Evolutionary conservation across 2,329 filamentous ascomycete genomes (phyloP).

Genomic region (Emmonsiellopsis sp.): DNA sequence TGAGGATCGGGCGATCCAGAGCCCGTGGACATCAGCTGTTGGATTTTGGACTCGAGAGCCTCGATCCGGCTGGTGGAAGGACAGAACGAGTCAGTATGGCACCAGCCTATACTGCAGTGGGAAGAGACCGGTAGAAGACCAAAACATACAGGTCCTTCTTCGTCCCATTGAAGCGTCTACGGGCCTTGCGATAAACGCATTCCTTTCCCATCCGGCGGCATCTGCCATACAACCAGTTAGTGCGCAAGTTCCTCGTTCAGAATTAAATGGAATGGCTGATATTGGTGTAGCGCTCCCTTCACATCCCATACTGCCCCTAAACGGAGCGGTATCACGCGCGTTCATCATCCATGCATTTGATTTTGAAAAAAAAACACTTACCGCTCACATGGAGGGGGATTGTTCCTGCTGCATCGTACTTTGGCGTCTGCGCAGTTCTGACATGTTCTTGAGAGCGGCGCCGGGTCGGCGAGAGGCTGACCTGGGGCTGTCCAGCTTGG

Average conservation of each 20-base stretch:
- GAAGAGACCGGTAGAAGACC: not conserved
- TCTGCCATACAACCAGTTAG: constrained; percentile 11
- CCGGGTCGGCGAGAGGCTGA: not conserved
- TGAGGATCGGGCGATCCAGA: not conserved
- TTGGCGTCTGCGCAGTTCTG: constrained; percentile 16
- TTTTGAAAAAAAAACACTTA: not conserved
- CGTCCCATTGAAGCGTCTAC: constrained; percentile 25
- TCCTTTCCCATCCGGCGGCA: constrained; percentile 27
- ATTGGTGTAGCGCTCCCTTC: no score
- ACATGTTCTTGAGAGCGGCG: constrained; percentile 7
- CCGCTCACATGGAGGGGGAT: constrained; percentile 4
- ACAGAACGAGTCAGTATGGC: no score
- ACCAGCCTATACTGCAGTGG: no score
- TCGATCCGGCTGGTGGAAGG: constrained; percentile 22
- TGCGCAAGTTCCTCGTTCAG: not conserved
- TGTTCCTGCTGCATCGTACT: constrained; percentile 14
- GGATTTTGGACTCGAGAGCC: constrained; percentile 22
- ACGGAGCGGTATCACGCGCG: not conserved
- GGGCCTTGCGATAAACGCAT: constrained; percentile 26
- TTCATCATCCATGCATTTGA: not conserved
- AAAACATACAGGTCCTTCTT: constrained; percentile 25
- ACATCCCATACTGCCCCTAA: no score
- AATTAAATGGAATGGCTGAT: no score
- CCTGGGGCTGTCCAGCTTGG: no score
- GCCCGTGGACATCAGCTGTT: constrained; percentile 1